These are phyloP conservation scores for Mucor irregularis DNA, from an alignment of 371 early-diverging fungal genomes.

Conservation along the genomic window DNA sequence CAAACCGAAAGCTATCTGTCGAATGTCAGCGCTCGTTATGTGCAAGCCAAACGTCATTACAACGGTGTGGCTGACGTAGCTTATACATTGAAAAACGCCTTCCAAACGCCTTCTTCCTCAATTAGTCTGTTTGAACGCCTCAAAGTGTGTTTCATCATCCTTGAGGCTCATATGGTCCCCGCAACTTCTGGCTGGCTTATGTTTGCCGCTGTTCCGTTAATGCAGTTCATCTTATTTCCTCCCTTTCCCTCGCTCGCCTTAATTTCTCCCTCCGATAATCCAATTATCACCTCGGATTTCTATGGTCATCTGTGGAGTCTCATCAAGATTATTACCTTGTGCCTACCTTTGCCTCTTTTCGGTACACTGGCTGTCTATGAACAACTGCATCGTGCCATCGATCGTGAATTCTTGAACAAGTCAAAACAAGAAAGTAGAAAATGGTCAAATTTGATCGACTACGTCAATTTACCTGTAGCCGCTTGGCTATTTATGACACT, in stretches of 20 bases:
- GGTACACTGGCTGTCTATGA: slow-evolving; percentile 52
- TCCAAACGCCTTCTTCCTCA: slow-evolving; percentile 36
- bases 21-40: slow-evolving; percentile 65
- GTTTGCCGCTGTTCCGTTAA: slow-evolving; percentile 59
- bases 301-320: slow-evolving; percentile 45
- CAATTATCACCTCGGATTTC: slow-evolving; percentile 44
- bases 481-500: slow-evolving; percentile 59
- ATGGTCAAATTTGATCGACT: slow-evolving; percentile 45
- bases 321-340: slow-evolving; percentile 46
- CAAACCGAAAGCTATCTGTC: slow-evolving; percentile 61
- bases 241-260: slow-evolving; percentile 32
- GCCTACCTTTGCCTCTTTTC: slow-evolving; percentile 52
- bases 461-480: slow-evolving; percentile 47
- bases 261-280: slow-evolving; percentile 38
- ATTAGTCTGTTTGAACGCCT: slow-evolving; percentile 38
- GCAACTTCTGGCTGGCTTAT: slow-evolving; percentile 59
- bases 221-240: slow-evolving; percentile 52
- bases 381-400: slow-evolving; percentile 45
- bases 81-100: slow-evolving; percentile 46
- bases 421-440: slow-evolving; percentile 34
- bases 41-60: slow-evolving; percentile 73
- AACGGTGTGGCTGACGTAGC: slow-evolving; percentile 62
- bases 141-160: slow-evolving; percentile 41
- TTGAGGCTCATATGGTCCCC: slow-evolving; percentile 59
- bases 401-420: slow-evolving; percentile 45